Evolutionary conservation across 1,139 yeast species (phyloP), one percentile per base, ranked within the genome.

Genomic region (Petasospora fabianii): DNA sequence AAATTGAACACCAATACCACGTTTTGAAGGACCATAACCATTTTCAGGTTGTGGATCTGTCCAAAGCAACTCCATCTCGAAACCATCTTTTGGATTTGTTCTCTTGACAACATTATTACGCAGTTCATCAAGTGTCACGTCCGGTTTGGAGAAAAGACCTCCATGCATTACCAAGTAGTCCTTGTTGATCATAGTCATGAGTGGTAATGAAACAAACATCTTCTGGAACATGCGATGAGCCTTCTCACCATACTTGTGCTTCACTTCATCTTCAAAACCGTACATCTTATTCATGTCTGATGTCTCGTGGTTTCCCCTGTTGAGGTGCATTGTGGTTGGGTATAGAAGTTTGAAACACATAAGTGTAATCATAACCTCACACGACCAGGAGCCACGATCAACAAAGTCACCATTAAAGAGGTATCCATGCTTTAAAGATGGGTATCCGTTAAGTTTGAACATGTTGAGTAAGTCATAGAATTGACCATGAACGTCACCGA

Each of bases 401-500:
- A 92, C 98, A 64, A 92, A 92, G 64, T 94, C 98, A 35, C 99
- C 98, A 58, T 92, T 92, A 68, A 92, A 90, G 41, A 92, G 65
- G 59, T 85, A 92, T 14, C 80, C 72, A 61, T 90, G 97, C n/a
- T 71, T 69, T 1, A 69, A 61, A 3, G 81, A 76, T 17, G 79
- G 82, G 44, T 65, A 61, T 7, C 98, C 98, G 56, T 80, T 88
- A 34, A 61, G 70, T 32, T 72, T 61, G 61, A 92, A 92, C 38
- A 92, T 72, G 59, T 90, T 84, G 55, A 90, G 65, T 36, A 92
- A 78, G 59, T 92, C 98, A 56, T 75, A 92, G 58, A 84, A 88
- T 61, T 92, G 98, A 27, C 99, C 99, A 59, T 92, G 99, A 0
- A 97, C 92, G 59, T 92, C 99, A 49, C 99, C 99, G 50, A 95